Conservation (phyloP, 441 rosid genomes). For the Pelargonium citronellum region DNA sequence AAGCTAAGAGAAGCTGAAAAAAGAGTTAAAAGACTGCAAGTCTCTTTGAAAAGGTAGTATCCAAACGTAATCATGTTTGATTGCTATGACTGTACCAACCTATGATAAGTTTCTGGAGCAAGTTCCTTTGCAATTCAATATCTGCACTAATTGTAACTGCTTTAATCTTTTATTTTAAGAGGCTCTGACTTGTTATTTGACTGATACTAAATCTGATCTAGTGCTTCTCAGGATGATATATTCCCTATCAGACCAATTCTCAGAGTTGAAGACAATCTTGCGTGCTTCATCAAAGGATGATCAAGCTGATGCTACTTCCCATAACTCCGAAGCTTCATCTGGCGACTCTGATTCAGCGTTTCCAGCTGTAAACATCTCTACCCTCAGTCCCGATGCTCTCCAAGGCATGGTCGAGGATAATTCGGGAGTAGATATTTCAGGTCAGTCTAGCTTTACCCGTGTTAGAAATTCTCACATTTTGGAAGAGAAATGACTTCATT, state of each 20-base stretch:
- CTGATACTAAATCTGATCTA: slow-evolving; percentile 60
- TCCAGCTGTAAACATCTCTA: slow-evolving; percentile 31
- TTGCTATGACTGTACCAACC: slow-evolving; percentile 5
- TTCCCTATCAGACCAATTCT: slow-evolving; percentile 77
- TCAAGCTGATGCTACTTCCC: slow-evolving; percentile 45
- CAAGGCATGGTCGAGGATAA: slow-evolving; percentile 53
- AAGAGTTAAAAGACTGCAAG: slow-evolving; percentile 70
- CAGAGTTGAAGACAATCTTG: slow-evolving; percentile 68
- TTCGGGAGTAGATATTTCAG: slow-evolving; percentile 47
- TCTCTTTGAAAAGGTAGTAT: slow-evolving; percentile 77
- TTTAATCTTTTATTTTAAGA: slow-evolving; percentile 9
- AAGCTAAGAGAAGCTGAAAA: slow-evolving; percentile 73
- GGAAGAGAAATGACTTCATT: slow-evolving; percentile 4
- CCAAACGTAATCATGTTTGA: slow-evolving; percentile 16
- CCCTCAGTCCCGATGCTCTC: slow-evolving; percentile 32
- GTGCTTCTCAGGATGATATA: slow-evolving; percentile 85
- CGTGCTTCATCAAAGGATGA: slow-evolving; percentile 45
- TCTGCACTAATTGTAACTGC: slow-evolving; percentile 10
- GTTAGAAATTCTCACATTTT: too few species aligned
- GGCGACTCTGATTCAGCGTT: slow-evolving; percentile 57
- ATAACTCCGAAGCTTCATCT: slow-evolving; percentile 60
- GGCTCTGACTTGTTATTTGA: slow-evolving; percentile 26
- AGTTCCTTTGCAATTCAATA: not conserved
- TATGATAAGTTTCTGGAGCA: not conserved
- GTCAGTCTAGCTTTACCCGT: slow-evolving; percentile 35